Base-by-base conservation (phyloP, 2,329 filamentous ascomycete species). In the Botrytis pseudocinerea region DNA sequence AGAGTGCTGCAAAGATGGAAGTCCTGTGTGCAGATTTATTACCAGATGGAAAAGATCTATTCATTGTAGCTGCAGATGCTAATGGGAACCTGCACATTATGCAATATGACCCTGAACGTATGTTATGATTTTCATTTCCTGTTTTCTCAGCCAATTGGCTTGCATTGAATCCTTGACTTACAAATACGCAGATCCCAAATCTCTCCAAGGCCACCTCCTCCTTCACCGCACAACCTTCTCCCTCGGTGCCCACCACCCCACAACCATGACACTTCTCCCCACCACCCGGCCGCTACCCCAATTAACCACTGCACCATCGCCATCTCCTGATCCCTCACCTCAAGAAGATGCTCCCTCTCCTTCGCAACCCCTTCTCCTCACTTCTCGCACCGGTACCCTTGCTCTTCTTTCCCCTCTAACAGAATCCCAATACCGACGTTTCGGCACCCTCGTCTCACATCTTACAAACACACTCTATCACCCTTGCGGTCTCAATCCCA, bases 81-180 rank as follows among this genome's bases (percentile, higher is more conserved):
- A 92, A 97, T 78, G 93, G 93, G 75, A 94, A 96, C 78, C 83
- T 99, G 59, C 94, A 98, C 80, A 87, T 98, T 64, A 84, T 98
- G 76, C 93, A 98, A 82, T 99, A 96, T 79, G 95, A 98, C 79
- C 96, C 96, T 0, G 95, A 98, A 80, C 92, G 94, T 96, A 86
- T 83, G 91, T 87, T 48, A 57, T 25, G 40, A 42, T 68, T 63
- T 38, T 73, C 32, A 42, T 68, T 54, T 46, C 63, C 57, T 74
- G 28, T 70, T 38, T 68, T 63, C 42, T 73, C 35, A 20, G 18
- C 22, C 25, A 57, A 57, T 18, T 1, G 40, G 35, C 4, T 35
- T 68, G 14, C 6, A 40, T 64, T 62, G 48, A 51, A 16, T 20
- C 7, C 14, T 54, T 44, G 54, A 57, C 35, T 70, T 61, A 70